Conservation (phyloP, 2,329 filamentous ascomycete genomes). For the Bimuria novae-zelandiae region DNA sequence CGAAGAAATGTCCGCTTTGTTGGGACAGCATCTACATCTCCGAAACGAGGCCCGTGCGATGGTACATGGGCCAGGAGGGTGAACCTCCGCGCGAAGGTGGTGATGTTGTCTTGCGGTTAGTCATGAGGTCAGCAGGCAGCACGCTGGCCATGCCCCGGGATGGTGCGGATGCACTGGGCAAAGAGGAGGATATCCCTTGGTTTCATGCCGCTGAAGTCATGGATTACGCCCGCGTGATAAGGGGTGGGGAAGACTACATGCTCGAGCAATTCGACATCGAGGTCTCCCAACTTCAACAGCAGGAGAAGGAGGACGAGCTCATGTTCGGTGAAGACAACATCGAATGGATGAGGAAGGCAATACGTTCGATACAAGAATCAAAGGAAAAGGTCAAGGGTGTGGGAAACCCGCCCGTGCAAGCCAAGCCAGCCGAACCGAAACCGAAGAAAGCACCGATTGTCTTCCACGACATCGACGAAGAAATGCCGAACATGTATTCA, state of each 20-base stretch:
- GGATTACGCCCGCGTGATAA: slow-evolving; percentile 95
- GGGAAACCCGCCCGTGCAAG: slow-evolving; percentile 64
- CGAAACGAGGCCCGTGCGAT: slow-evolving; percentile 85
- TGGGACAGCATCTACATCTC: slow-evolving; percentile 92
- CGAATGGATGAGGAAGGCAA: slow-evolving; percentile 86
- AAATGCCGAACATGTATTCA: slow-evolving; percentile 57
- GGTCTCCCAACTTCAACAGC: slow-evolving; percentile 71
- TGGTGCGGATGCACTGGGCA: slow-evolving; percentile 70
- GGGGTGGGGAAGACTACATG: slow-evolving; percentile 90
- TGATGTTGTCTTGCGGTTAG: slow-evolving; percentile 86
- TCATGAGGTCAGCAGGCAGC: slow-evolving; percentile 78
- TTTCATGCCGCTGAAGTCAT: slow-evolving; percentile 91
- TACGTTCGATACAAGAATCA: slow-evolving; percentile 71
- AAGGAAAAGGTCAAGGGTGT: slow-evolving; percentile 76
- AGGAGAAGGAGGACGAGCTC: slow-evolving; percentile 87
- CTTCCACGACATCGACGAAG: slow-evolving; percentile 52
- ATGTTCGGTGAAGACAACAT: slow-evolving; percentile 86
- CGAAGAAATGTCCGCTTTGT: slow-evolving; percentile 96
- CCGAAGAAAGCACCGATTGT: slow-evolving; percentile 55
- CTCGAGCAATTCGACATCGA: slow-evolving; percentile 77
- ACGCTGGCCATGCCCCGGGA: slow-evolving; percentile 88
- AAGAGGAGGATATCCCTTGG: slow-evolving; percentile 85
- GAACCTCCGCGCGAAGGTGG: slow-evolving; percentile 79
- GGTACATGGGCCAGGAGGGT: slow-evolving; percentile 87
- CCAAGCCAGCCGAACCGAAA: slow-evolving; percentile 57